Conservation (phyloP, 495 filamentous ascomycete species). For the Daldinia vernicosa region DNA sequence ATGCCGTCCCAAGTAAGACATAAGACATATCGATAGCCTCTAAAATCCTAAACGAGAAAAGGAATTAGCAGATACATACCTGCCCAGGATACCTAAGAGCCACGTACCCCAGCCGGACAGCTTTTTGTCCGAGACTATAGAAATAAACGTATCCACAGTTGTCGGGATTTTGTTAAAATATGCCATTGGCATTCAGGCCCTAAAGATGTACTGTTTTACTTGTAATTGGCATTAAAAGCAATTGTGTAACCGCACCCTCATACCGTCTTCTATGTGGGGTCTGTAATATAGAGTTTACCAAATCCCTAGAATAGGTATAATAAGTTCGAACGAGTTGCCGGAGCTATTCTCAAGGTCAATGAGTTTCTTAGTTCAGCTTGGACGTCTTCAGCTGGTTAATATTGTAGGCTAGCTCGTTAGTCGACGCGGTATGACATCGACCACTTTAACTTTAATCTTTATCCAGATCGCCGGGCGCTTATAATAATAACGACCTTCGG, state of each 20-base stretch:
- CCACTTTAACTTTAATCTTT: not conserved
- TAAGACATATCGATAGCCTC: constrained; percentile 38
- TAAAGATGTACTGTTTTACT: constrained; percentile 16
- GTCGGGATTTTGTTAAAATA: constrained; percentile 24
- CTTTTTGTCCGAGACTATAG: constrained; percentile 30
- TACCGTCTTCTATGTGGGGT: constrained; percentile 15
- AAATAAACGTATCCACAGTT: constrained; percentile 21
- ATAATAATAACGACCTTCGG: constrained; percentile 35
- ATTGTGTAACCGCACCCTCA: constrained; percentile 23
- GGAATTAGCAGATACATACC: constrained; percentile 28
- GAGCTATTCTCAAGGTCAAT: constrained; percentile 13
- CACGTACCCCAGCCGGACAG: constrained; percentile 18
- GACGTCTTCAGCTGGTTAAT: constrained; percentile 6
- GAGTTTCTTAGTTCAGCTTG: not conserved
- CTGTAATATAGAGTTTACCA: constrained; percentile 25
- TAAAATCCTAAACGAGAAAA: constrained; percentile 16
- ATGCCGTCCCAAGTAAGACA: constrained; percentile 28
- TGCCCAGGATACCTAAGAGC: constrained; percentile 11
- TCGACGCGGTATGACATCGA: constrained; percentile 35
- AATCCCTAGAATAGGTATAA: constrained; percentile 12
- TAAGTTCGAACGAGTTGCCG: constrained; percentile 19
- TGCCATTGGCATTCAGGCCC: constrained; percentile 23
- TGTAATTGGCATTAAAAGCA: constrained; percentile 32
- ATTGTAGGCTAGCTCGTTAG: constrained; percentile 14
- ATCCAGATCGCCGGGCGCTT: constrained; percentile 10